phyloP scores from a whole-genome alignment of 2,329 filamentous ascomycete genomes.

The Davidsoniella neocaledoniae region DNA sequence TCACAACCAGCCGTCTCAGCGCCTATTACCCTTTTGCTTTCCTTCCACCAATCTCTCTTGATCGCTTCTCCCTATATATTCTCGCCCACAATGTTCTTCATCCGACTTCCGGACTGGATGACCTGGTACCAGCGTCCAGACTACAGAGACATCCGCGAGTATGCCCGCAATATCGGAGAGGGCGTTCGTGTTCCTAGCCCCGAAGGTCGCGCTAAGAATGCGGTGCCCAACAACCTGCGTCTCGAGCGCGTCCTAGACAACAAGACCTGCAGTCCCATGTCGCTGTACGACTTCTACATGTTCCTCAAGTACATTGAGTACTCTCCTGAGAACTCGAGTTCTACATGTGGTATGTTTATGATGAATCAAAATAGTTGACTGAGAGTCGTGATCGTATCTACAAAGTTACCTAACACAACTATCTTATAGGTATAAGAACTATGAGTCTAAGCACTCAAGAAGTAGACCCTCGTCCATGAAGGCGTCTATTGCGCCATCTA shows the following conservation, averaged over 20 bases:
- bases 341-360: slow-evolving; percentile 26
- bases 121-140: slow-evolving; percentile 33
- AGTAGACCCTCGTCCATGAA: slow-evolving; percentile 12
- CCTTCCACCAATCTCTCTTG: neutral
- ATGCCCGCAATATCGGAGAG: slow-evolving; percentile 22
- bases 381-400: neutral
- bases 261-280: slow-evolving; percentile 33
- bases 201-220: slow-evolving; percentile 20
- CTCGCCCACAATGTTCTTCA: slow-evolving; percentile 11
- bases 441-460: slow-evolving; percentile 18
- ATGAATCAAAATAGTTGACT: neutral
- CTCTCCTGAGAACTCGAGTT: slow-evolving; percentile 33
- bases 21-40: neutral
- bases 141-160: slow-evolving; percentile 30
- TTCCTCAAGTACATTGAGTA: slow-evolving; percentile 33
- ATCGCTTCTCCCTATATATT: neutral
- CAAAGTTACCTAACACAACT: neutral
- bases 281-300: slow-evolving; percentile 33
- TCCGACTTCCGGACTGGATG: slow-evolving; percentile 21
- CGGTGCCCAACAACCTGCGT: slow-evolving; percentile 24
- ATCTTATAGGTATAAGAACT: slow-evolving; percentile 27
- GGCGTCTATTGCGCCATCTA: slow-evolving; percentile 10
- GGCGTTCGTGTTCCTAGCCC: slow-evolving; percentile 23
- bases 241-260: slow-evolving; percentile 31
- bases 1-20: neutral